Evolutionary conservation across 164 flowering plant genomes (phyloP).

Genomic region (Kingdonia uniflora): DNA sequence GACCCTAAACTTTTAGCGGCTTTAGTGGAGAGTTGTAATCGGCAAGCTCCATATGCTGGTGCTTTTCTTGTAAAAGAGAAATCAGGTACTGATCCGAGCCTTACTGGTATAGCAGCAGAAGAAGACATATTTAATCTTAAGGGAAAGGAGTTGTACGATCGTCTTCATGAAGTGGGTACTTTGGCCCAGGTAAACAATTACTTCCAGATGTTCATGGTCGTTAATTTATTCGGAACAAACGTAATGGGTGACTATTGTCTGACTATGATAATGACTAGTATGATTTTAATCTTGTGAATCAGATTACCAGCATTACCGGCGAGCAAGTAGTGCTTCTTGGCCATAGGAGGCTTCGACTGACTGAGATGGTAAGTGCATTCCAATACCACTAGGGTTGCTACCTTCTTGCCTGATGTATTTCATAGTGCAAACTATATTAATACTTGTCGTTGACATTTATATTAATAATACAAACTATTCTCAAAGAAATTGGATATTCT

Average conservation of each 20-base stretch:
- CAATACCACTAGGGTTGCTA: too few relatives aligned
- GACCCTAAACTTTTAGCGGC: slow-evolving; percentile 89
- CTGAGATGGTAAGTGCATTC: slow-evolving; percentile 71
- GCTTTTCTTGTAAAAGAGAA: slow-evolving; percentile 96
- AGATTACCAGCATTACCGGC: slow-evolving; percentile 89
- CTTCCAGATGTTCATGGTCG: neutral
- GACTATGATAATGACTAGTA: neutral
- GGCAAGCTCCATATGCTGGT: slow-evolving; percentile 92
- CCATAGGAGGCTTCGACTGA: slow-evolving; percentile 80
- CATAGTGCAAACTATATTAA: too few relatives aligned
- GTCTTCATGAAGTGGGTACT: slow-evolving; percentile 97
- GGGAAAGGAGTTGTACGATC: slow-evolving; percentile 74
- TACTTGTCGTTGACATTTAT: too few relatives aligned
- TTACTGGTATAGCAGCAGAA: slow-evolving; percentile 38
- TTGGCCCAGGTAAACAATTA: slow-evolving; percentile 67
- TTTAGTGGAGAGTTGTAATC: slow-evolving; percentile 62
- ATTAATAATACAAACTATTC: too few relatives aligned
- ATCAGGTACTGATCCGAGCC: slow-evolving; percentile 46
- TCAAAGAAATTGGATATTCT: too few relatives aligned
- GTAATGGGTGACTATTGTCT: neutral
- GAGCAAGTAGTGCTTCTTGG: slow-evolving; percentile 89
- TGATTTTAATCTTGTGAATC: slow-evolving; percentile 10
- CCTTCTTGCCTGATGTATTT: too few relatives aligned
- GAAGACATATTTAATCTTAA: slow-evolving; percentile 53
- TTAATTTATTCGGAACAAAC: neutral